Evolutionary conservation across 495 filamentous ascomycete genomes (phyloP).

Genomic region (Ascodesmis nigricans): DNA sequence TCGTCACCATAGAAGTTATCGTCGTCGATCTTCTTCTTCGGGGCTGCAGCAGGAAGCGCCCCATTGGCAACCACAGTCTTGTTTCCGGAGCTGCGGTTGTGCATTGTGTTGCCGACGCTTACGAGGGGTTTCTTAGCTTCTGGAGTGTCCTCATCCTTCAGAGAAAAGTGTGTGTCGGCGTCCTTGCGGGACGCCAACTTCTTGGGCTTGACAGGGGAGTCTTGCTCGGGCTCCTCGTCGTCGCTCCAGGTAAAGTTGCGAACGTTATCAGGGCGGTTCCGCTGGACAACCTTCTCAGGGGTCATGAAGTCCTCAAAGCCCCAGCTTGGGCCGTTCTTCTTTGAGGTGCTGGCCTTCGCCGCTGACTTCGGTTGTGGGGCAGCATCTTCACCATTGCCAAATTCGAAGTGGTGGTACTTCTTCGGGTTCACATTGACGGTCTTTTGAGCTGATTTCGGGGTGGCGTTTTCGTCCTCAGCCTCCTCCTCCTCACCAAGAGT

Average conservation of each 20-base stretch:
- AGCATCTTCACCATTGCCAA: constrained; percentile 41
- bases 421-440: constrained; percentile 30
- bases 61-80: too few species aligned
- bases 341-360: background rate
- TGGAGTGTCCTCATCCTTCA: constrained; percentile 24
- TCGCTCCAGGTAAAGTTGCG: constrained; percentile 56
- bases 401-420: constrained; percentile 74
- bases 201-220: constrained; percentile 34
- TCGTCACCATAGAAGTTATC: too few species aligned
- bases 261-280: constrained; percentile 32
- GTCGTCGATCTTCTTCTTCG: too few species aligned
- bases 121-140: constrained; percentile 12
- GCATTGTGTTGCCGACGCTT: constrained; percentile 9
- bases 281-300: constrained; percentile 41
- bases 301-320: constrained; percentile 69
- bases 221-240: constrained; percentile 35
- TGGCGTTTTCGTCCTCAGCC: constrained; percentile 19
- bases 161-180: constrained; percentile 55
- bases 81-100: constrained; percentile 19
- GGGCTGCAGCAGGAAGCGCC: too few species aligned
- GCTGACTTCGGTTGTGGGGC: constrained; percentile 21
- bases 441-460: constrained; percentile 7
- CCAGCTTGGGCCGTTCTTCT: constrained; percentile 28
- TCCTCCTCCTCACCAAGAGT: constrained; percentile 14
- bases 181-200: constrained; percentile 46